These are phyloP conservation scores for Paxillus ammoniavirescens DNA, from an alignment of 768 basidiomycete species.

Conservation along the genomic window DNA sequence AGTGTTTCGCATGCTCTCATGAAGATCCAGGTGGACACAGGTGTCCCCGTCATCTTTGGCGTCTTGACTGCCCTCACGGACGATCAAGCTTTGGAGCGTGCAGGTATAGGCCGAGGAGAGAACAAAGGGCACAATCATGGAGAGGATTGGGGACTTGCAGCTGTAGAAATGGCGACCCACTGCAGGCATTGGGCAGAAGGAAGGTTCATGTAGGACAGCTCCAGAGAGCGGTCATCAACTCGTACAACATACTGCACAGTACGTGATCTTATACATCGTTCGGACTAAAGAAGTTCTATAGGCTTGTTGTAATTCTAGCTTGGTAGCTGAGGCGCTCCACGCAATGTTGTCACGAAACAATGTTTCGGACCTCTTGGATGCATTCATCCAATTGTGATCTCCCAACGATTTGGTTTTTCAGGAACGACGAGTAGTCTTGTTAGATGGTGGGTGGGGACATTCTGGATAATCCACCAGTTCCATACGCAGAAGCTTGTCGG, in stretches of 20 bases:
- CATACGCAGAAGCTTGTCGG: too few relatives aligned
- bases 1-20: slow-evolving; percentile 92
- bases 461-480: too few relatives aligned
- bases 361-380: too few relatives aligned
- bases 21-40: slow-evolving; percentile 91
- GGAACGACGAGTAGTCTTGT: too few relatives aligned
- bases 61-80: slow-evolving; percentile 91
- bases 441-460: too few relatives aligned
- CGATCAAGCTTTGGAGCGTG: slow-evolving; percentile 91
- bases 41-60: slow-evolving; percentile 94
- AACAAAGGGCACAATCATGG: slow-evolving; percentile 94
- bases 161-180: slow-evolving; percentile 87
- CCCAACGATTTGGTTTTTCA: too few relatives aligned
- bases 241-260: neutral
- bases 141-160: slow-evolving; percentile 96
- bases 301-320: neutral
- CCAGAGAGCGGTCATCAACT: neutral
- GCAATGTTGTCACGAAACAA: too few relatives aligned
- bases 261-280: neutral
- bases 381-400: too few relatives aligned
- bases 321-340: neutral
- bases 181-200: slow-evolving; percentile 68
- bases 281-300: neutral
- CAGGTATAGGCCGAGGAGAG: slow-evolving; percentile 75
- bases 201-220: slow-evolving; percentile 41